Conservation (phyloP, 805 yeast species). For the Candida insectorum region DNA sequence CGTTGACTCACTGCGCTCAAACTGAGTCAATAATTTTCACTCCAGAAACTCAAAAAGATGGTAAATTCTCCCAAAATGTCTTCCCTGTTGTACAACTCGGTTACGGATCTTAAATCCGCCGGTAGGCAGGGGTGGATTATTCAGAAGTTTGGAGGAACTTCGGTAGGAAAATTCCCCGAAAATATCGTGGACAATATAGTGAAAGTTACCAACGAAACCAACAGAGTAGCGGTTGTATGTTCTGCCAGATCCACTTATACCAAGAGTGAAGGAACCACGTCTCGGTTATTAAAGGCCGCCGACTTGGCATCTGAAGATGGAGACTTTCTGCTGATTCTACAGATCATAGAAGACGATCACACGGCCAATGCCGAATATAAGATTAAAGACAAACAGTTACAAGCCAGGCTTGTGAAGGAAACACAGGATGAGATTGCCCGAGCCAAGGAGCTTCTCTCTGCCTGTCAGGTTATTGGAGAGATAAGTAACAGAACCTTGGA, state of each 20-base stretch:
- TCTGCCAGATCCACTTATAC: slow-evolving; percentile 91
- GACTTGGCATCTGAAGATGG: slow-evolving; percentile 65
- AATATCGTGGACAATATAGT: slow-evolving; percentile 84
- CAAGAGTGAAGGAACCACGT: slow-evolving; percentile 93
- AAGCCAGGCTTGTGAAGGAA: slow-evolving; percentile 51
- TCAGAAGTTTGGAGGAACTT: slow-evolving; percentile 96
- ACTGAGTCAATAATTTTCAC: too few relatives aligned
- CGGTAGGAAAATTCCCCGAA: slow-evolving; percentile 91
- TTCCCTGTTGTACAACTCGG: slow-evolving; percentile 35
- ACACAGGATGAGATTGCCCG: slow-evolving; percentile 64
- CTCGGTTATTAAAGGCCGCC: slow-evolving; percentile 79
- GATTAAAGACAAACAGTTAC: slow-evolving; percentile 45
- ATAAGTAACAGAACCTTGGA: slow-evolving; percentile 86
- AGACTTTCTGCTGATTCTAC: slow-evolving; percentile 56
- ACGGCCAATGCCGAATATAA: slow-evolving; percentile 60
- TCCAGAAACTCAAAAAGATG: too few relatives aligned
- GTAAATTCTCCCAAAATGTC: slow-evolving; percentile 19
- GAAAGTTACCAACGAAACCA: slow-evolving; percentile 53
- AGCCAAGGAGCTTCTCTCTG: slow-evolving; percentile 70
- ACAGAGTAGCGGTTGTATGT: slow-evolving; percentile 89
- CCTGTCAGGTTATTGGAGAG: slow-evolving; percentile 90
- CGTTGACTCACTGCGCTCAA: too few relatives aligned
- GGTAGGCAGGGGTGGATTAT: slow-evolving; percentile 39
- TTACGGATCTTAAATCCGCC: slow-evolving; percentile 29
- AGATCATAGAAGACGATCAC: slow-evolving; percentile 77